Evolutionary conservation across 495 filamentous ascomycete species (phyloP).

Genomic region (Friedmanniomyces endolithicus): DNA sequence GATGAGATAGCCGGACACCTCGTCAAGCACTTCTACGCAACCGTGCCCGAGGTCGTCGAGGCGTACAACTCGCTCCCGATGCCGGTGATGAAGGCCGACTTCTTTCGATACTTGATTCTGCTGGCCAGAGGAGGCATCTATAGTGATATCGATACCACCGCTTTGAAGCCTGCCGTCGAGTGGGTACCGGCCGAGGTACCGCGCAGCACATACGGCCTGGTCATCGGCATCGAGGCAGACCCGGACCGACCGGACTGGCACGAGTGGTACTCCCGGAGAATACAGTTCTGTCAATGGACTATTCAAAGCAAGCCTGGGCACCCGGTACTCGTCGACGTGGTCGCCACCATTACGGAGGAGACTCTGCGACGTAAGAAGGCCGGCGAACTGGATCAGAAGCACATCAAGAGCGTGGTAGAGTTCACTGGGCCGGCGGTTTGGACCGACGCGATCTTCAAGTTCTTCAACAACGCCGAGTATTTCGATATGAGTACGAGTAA

Average conservation of each 20-base stretch:
- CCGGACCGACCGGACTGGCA: conserved; percentile 86
- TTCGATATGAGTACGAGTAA: conserved; percentile 65
- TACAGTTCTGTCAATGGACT: conserved; percentile 99
- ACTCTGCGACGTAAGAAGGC: conserved; percentile 62
- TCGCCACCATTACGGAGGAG: conserved; percentile 71
- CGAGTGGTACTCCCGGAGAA: conserved; percentile 87
- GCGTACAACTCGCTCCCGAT: conserved; percentile 77
- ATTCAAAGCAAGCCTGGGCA: conserved; percentile 93
- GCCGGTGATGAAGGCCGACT: conserved; percentile 88
- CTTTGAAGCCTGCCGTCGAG: conserved; percentile 66
- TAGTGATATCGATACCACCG: conserved; percentile 88
- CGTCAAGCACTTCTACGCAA: conserved; percentile 71
- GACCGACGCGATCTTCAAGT: conserved; percentile 86
- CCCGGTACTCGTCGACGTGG: conserved; percentile 76
- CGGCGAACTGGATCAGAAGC: conserved; percentile 54
- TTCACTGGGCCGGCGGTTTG: conserved; percentile 91
- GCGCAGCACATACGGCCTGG: conserved; percentile 61
- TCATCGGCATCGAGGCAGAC: conserved; percentile 92
- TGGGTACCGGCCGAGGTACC: conserved; percentile 79
- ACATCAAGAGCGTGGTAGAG: conserved; percentile 70
- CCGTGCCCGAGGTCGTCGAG: conserved; percentile 82
- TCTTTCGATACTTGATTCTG: conserved; percentile 93
- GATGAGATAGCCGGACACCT: conserved; percentile 73
- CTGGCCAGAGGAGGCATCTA: conserved; percentile 92
- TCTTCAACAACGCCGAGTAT: conserved; percentile 83